Evolutionary conservation across 441 rosid species (phyloP), one percentile per base, ranked within the genome.

Genomic region (Omphalea diandra): DNA sequence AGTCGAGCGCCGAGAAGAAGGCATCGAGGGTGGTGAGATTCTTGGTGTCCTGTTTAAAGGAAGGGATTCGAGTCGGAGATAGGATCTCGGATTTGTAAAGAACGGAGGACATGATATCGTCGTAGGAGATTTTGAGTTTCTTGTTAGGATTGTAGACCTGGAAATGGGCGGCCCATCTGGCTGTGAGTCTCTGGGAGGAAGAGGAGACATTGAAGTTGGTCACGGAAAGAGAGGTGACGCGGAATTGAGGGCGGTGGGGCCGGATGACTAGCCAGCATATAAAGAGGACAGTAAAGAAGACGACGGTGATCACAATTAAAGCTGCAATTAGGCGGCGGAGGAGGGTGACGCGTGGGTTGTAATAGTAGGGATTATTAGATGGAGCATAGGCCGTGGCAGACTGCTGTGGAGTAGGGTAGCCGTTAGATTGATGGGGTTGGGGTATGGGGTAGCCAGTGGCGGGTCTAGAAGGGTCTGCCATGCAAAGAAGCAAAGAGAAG

Each of bases 131-230:
- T 32, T 73, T 71, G 79, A 88, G 70, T 83, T 89, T 90, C 63
- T 91, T 88, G 82, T 90, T 95, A 26, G 96, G 96, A 81, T 90
- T 95, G 12, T 62, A 71, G 41, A 85, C 83, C 32, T 50, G 87
- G 69, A 86, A 73, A 5, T 68, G 69, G 12, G 91, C 80, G 71
- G 78, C 77, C 97, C 94, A 90, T 17, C 57, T 73, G 33, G 83
- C 94, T 65, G 80, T 44, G 59, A 93, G 67, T 18, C 52, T 72
- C 54, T 65, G 53, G 55, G 83, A 65, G 24, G 81, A 67, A 64
- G 79, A 24, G 35, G 88, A 81, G 67, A 78, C 66, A 57, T 82
- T 86, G 78, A 89, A 89, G 65, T 84, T 72, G 77, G 96, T 77
- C 62, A 89, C 65, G 14, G 90, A 81, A 72, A 93, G 73, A 4